phyloP scores from a whole-genome alignment of 2,329 filamentous ascomycete genomes.

The Verticillium zaregamsianum region DNA sequence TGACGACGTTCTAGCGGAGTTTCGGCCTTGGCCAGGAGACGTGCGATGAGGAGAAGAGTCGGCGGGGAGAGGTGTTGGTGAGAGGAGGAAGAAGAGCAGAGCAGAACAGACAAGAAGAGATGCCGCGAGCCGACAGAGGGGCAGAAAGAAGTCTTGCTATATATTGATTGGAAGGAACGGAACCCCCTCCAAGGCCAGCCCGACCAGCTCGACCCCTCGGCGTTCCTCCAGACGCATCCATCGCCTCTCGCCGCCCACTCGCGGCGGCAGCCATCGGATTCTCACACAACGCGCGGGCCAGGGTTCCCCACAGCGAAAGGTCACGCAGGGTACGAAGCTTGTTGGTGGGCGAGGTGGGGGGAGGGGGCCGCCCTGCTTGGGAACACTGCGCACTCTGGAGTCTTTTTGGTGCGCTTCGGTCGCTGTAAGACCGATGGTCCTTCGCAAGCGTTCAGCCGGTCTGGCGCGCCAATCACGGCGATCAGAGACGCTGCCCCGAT shows the following conservation, averaged over 20 bases:
- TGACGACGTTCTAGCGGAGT: neutral
- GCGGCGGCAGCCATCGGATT: neutral
- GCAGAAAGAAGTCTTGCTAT: neutral
- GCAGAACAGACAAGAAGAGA: neutral
- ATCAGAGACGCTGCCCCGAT: neutral
- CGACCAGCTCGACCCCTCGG: neutral
- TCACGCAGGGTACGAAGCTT: slow-evolving; percentile 16
- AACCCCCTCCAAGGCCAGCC: neutral
- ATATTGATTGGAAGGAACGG: slow-evolving; percentile 1
- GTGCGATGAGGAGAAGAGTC: neutral
- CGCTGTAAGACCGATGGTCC: slow-evolving; percentile 14
- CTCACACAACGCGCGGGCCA: neutral
- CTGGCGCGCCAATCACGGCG: slow-evolving; percentile 5
- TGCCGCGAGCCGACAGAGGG: neutral
- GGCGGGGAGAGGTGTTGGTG: neutral
- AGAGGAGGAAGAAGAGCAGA: neutral
- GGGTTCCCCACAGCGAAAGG: slow-evolving; percentile 13
- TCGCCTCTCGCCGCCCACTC: neutral
- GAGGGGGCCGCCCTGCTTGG: no score
- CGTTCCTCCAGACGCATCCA: neutral
- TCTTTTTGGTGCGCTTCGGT: slow-evolving; percentile 9
- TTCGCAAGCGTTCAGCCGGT: neutral
- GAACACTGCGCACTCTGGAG: neutral
- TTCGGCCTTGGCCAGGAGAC: neutral
- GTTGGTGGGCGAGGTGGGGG: slow-evolving; percentile 1